phyloP scores from a whole-genome alignment of 2,329 filamentous ascomycete genomes.

The Aspergillus piperis region DNA sequence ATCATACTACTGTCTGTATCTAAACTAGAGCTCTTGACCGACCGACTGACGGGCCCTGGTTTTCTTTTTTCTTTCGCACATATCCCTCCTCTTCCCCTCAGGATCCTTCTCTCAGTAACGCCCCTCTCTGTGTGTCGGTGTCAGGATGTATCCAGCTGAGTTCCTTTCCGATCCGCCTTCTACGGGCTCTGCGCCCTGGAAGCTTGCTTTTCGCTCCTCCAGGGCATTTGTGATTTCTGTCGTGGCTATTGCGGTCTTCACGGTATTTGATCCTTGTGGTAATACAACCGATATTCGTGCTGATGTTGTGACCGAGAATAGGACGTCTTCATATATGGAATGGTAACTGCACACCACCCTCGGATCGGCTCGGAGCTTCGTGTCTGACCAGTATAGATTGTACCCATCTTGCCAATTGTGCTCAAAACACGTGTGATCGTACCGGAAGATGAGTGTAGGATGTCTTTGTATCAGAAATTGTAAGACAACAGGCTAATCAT shows the following conservation, averaged over 20 bases:
- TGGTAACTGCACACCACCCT: constrained; percentile 25
- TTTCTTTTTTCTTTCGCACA: neutral
- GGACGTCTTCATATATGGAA: constrained; percentile 46
- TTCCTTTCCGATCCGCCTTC: neutral
- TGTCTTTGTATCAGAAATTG: neutral
- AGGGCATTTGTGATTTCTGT: constrained; percentile 42
- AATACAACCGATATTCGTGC: neutral
- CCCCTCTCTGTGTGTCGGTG: neutral
- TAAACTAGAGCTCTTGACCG: too few species aligned
- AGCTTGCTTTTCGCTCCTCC: constrained; percentile 39
- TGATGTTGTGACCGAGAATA: constrained; percentile 18
- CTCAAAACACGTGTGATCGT: constrained; percentile 41
- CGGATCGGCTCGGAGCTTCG: neutral
- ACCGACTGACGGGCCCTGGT: neutral
- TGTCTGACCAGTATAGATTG: constrained; percentile 46
- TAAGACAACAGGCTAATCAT: neutral
- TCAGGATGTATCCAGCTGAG: neutral
- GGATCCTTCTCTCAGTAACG: too few species aligned
- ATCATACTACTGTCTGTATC: too few species aligned
- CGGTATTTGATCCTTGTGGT: constrained; percentile 24
- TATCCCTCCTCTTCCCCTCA: too few species aligned
- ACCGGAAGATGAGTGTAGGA: constrained; percentile 48
- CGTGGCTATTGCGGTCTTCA: constrained; percentile 45
- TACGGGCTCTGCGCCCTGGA: constrained; percentile 19
- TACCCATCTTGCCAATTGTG: constrained; percentile 71